These are phyloP conservation scores for Rhodamnia rubescens DNA, from an alignment of 345 rosid species.

Conservation along the genomic window DNA sequence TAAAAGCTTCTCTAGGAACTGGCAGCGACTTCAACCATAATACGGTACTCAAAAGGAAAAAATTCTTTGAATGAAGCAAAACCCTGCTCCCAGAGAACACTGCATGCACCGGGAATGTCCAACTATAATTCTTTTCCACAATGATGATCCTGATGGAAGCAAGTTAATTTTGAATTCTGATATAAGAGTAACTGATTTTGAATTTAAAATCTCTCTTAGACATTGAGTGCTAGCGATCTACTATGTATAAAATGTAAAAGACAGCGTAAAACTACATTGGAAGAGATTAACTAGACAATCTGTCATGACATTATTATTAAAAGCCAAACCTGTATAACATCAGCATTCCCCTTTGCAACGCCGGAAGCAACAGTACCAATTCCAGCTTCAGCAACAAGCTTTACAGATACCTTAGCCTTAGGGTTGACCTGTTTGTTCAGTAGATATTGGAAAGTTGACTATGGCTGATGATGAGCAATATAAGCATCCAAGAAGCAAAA, in stretches of 20 bases:
- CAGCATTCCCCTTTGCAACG: conserved; percentile 98
- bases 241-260: background rate
- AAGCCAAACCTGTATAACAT: conserved; percentile 70
- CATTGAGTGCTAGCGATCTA: background rate
- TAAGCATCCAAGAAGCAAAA: conserved; percentile 2
- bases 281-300: background rate
- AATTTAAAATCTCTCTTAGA: background rate
- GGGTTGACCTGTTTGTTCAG: conserved; percentile 61
- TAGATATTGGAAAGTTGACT: background rate
- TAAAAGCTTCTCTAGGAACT: background rate
- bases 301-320: background rate
- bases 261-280: background rate
- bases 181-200: background rate
- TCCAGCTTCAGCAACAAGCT: conserved; percentile 98
- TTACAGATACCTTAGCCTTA: conserved; percentile 94
- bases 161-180: background rate
- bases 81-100: background rate
- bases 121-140: background rate
- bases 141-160: background rate
- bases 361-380: conserved; percentile 99
- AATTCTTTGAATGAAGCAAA: background rate
- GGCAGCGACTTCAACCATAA: background rate
- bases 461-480: background rate
- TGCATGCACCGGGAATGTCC: background rate
- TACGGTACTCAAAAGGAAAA: background rate